Percentiles rank a stretch among this genome's conserved stretches.
phyloP scores from a whole-genome alignment of 1,284 basidiomycete species.

The Irpex rosettiformis region DNA sequence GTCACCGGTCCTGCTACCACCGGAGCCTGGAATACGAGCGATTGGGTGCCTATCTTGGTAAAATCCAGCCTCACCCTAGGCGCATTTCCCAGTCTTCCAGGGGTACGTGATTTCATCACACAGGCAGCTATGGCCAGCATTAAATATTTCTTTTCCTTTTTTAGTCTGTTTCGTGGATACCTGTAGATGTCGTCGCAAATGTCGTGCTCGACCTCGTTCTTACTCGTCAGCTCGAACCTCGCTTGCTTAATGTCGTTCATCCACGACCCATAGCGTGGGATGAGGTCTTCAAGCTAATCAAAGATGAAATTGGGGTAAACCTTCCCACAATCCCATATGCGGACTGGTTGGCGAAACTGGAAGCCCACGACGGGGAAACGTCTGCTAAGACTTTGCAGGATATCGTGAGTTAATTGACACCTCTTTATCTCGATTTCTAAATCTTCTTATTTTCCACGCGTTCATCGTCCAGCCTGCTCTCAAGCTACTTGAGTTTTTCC shows the following conservation, averaged over 20 bases:
- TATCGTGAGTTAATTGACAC: conserved; percentile 12
- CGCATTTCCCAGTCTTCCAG: conserved; percentile 20
- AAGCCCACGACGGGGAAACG: conserved; percentile 3
- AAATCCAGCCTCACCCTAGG: conserved; percentile 26
- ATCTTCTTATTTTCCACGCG: not conserved
- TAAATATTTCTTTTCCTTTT: too few species aligned
- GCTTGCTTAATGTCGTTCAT: conserved; percentile 16
- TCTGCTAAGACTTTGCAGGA: conserved; percentile 4
- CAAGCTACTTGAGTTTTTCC: conserved; percentile 7
- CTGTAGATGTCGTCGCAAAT: conserved; percentile 12
- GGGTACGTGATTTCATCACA: conserved; percentile 23
- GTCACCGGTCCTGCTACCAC: conserved; percentile 24
- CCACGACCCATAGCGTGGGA: conserved; percentile 14
- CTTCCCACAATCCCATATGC: conserved; percentile 8
- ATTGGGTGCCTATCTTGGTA: conserved; percentile 33
- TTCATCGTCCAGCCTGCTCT: conserved; percentile 1
- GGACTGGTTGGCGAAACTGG: conserved; percentile 12
- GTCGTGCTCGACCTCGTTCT: conserved; percentile 14
- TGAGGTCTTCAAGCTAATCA: conserved; percentile 9
- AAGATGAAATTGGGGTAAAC: not conserved
- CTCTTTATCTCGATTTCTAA: not conserved
- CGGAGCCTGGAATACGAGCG: conserved; percentile 29
- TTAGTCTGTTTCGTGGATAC: conserved; percentile 15
- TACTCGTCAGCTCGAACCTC: not conserved
- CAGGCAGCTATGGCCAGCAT: too few species aligned